A percentile compares a stretch with the other conserved stretches of the same genome.
phyloP scores from a whole-genome alignment of 2,329 filamentous ascomycete genomes.

The Pseudogymnoascus sp. region DNA sequence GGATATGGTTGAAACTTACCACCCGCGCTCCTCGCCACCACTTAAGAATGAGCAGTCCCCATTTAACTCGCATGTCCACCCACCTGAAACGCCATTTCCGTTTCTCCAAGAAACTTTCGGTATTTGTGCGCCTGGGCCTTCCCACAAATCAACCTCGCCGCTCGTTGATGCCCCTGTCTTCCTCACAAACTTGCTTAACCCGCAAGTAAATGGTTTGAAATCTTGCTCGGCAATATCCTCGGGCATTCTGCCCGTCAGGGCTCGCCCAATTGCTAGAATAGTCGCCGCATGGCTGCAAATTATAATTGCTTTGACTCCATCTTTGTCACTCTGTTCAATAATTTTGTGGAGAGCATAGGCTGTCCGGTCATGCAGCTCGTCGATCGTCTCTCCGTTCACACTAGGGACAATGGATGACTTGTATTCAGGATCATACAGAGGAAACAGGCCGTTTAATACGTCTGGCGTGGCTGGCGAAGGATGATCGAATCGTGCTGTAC shows the following conservation, averaged over 20 bases:
- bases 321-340: conserved; percentile 62
- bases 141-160: conserved; percentile 33
- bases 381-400: conserved; percentile 67
- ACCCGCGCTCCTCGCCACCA: conserved; percentile 77
- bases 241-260: conserved; percentile 71
- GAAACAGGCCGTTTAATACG: conserved; percentile 60
- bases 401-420: conserved; percentile 58
- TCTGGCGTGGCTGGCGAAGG: conserved; percentile 62
- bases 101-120: conserved; percentile 44
- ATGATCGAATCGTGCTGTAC: conserved; percentile 74
- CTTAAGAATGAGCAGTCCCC: conserved; percentile 78
- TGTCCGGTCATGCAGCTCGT: conserved; percentile 70
- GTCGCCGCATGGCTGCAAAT: conserved; percentile 86
- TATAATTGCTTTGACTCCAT: conserved; percentile 61
- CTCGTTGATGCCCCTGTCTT: conserved; percentile 30
- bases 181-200: conserved; percentile 60
- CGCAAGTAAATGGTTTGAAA: conserved; percentile 78
- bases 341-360: conserved; percentile 61
- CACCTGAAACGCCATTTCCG: conserved; percentile 57
- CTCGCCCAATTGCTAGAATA: conserved; percentile 77
- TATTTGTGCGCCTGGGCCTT: conserved; percentile 28
- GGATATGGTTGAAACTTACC: conserved; percentile 44
- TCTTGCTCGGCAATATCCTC: conserved; percentile 64
- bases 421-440: conserved; percentile 48
- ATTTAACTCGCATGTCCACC: conserved; percentile 73